Evolutionary conservation across 768 basidiomycete genomes (phyloP), one percentile per base, ranked within the genome.

Genomic region (Suillus lakei): DNA sequence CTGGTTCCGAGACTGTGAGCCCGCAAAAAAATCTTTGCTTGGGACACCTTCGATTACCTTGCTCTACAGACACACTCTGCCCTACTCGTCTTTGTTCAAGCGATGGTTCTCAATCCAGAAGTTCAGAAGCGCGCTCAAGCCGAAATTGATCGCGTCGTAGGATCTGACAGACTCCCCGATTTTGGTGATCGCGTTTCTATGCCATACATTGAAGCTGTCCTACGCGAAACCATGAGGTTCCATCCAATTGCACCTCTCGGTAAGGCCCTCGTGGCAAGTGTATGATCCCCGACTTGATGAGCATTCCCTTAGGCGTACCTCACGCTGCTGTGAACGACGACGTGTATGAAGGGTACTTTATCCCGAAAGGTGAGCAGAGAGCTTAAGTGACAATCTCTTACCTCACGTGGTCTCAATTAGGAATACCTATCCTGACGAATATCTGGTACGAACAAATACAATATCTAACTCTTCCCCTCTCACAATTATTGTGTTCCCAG

Each of bases 201-300:
- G 32, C 61, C 68, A 30, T 67, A 69, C 38, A 18, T 67, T 16
- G 66, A 69, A 53, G 68, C 68, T 13, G 50, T 69, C 21, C 39
- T 65, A 1, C 72, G 71, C n/a, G 78, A 80, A 62, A 63, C 70
- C 15, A 53, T 79, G 60, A 65, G 78, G 64, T 71, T 71, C 69
- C 59, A 68, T 38, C 66, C 69, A 10, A 66, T 76, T 36, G 43
- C 56, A 9, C 76, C 77, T 28, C 65, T 78, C 21, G 71, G 76
- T 74, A 63, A 34, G 34, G 34, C 15, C 6, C 30, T 26, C 6
- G n/a, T 55, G 9, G 26, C 38, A n/a, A 15, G 16, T 38, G n/a
- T 30, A 26, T 50, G 28, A 36, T 28, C 7, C 16, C 4, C 13
- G 21, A 21, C 16, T 43, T 50, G 8, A 50, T 16, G 26, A 58